Evolutionary conservation across 345 rosid species (phyloP).

Genomic region (Salix koriyanagi): DNA sequence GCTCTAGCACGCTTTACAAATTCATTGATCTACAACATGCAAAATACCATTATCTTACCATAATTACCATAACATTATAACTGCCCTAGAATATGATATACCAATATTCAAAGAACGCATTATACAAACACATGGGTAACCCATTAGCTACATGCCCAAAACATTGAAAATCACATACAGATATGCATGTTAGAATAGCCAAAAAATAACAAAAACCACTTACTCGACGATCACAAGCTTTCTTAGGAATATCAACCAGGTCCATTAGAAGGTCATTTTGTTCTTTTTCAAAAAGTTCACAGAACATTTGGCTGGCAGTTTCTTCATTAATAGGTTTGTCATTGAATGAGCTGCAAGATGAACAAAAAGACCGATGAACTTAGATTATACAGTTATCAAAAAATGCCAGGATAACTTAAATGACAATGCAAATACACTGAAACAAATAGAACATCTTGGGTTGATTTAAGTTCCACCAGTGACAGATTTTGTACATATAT

Average conservation of each 20-base stretch:
- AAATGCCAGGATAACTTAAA: neutral
- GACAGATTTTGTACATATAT: neutral
- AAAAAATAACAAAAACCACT: neutral
- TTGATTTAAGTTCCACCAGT: neutral
- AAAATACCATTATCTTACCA: neutral
- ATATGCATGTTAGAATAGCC: neutral
- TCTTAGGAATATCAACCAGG: conserved; percentile 29
- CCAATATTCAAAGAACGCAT: neutral
- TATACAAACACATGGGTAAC: neutral
- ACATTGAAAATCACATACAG: neutral
- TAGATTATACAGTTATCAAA: neutral
- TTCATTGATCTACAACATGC: conserved; percentile 59
- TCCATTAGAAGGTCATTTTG: conserved; percentile 24
- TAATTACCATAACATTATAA: neutral
- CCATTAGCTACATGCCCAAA: neutral
- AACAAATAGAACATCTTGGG: neutral
- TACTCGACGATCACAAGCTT: conserved; percentile 29
- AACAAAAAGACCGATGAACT: neutral
- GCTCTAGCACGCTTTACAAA: conserved; percentile 97
- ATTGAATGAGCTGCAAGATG: conserved; percentile 75
- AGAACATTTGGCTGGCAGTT: conserved; percentile 50
- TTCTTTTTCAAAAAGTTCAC: conserved; percentile 23
- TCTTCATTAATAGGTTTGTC: conserved; percentile 80
- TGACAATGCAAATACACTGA: neutral
- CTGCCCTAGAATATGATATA: neutral